Conservation (phyloP, 306 rosid species). For the Cicer chorassanicum region DNA sequence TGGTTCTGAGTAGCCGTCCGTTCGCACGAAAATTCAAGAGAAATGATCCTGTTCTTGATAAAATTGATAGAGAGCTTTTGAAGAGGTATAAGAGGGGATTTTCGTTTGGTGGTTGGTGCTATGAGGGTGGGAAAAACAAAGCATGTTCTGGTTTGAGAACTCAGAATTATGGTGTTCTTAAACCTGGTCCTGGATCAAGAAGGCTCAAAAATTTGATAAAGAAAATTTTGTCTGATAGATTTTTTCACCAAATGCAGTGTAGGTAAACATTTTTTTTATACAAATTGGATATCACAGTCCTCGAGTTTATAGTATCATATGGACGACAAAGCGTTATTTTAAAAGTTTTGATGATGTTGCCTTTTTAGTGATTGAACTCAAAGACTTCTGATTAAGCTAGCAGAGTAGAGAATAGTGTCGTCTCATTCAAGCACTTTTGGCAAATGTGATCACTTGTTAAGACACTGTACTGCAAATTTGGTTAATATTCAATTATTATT, state of each 20-base stretch:
- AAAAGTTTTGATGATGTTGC: not conserved
- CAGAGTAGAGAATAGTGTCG: not conserved
- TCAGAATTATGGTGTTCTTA: constrained; percentile 65
- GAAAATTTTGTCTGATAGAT: constrained; percentile 54
- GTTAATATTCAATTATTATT: not conserved
- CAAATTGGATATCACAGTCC: not conserved
- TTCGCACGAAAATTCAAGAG: constrained; percentile 87
- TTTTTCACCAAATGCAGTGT: constrained; percentile 66
- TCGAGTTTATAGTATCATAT: not conserved
- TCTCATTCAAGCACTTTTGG: not conserved
- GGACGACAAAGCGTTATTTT: not conserved
- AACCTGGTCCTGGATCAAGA: constrained; percentile 72
- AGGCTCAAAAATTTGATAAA: constrained; percentile 61
- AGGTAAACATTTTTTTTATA: constrained; percentile 46
- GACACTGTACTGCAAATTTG: constrained; percentile 24
- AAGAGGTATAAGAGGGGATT: constrained; percentile 57
- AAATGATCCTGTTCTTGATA: constrained; percentile 65
- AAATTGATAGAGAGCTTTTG: constrained; percentile 73
- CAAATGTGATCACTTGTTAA: constrained; percentile 33
- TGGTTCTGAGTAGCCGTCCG: constrained; percentile 73
- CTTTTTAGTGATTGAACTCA: not conserved
- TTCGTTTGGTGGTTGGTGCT: constrained; percentile 81
- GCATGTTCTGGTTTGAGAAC: constrained; percentile 57
- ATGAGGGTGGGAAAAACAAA: constrained; percentile 46
- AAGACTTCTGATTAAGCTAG: not conserved